Base-by-base conservation (phyloP, 2,329 filamentous ascomycete genomes). In the Neonectria punicea region DNA sequence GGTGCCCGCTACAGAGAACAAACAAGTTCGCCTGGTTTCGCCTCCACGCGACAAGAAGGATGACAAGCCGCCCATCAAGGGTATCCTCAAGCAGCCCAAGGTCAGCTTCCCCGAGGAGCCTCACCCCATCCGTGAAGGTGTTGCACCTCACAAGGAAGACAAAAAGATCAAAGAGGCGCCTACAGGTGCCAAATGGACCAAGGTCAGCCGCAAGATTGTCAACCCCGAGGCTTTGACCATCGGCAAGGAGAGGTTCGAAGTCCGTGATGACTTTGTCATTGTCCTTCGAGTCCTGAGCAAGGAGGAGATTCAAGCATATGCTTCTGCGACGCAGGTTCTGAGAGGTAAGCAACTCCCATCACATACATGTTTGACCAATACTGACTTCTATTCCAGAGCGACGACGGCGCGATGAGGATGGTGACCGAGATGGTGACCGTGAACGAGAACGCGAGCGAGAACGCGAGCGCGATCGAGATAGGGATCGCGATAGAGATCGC, bases 181-280 rank as follows among this genome's bases (percentile, higher is more conserved):
- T 0, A 81, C 90, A 0, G 92, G 92, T 62, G 94, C 94, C 36
- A 88, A 93, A 59, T 98, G 94, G 94, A 98, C 94, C 51, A 97
- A 96, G 82, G 94, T 98, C 75, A 93, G 92, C 76, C 89, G 94
- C 61, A 90, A 91, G 70, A 86, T 97, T 60, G 94, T 98, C 73
- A 98, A 97, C 72, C 94, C 94, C 0, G 92, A 95, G 71, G 94
- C 94, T 0, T 82, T 98, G 51, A 92, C 93, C 63, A 87, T 92
- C 66, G 92, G 92, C n/a, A 92, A 96, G 73, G 94, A 98, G 81
- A 87, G 95, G 32, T 98, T 92, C 71, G 95, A 98, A 79, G 92
- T 97, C 73, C 88, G 94, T n/a, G 88, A 94, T 65, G 94, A 97
- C 75, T 97, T 94, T 78, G 94, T 98, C 64, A 97, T 98, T 77